Evolutionary conservation across 495 filamentous ascomycete genomes (phyloP).

Genomic region (Elaphomyces granulatus): DNA sequence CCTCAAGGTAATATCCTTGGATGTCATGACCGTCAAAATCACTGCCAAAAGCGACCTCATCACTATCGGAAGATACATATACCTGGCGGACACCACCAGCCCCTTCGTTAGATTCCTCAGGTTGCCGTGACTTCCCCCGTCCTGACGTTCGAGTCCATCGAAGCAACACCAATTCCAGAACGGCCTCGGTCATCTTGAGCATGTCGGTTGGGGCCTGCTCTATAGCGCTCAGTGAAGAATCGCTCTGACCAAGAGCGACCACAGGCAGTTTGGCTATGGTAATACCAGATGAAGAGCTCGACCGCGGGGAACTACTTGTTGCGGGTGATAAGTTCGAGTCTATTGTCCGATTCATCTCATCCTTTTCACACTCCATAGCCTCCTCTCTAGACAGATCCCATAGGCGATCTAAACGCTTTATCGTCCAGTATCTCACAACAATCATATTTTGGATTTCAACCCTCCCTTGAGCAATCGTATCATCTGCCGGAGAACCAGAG

Average conservation of each 20-base stretch:
- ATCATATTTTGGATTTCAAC: constrained; percentile 35
- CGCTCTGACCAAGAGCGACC: constrained; percentile 20
- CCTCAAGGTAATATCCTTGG: constrained; percentile 27
- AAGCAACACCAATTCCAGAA: constrained; percentile 23
- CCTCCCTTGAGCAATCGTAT: constrained; percentile 27
- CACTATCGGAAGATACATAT: constrained; percentile 10
- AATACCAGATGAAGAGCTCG: constrained; percentile 7
- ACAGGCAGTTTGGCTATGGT: constrained; percentile 17
- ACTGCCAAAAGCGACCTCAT: constrained; percentile 13
- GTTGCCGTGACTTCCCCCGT: constrained; percentile 2
- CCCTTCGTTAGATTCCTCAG: constrained; percentile 3
- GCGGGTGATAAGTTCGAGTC: constrained; percentile 8
- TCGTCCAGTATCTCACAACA: constrained; percentile 31
- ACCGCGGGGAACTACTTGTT: constrained; percentile 6
- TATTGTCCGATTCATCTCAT: constrained; percentile 18
- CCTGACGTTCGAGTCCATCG: constrained; percentile 22
- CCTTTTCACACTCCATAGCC: constrained; percentile 16
- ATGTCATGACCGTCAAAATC: constrained; percentile 15
- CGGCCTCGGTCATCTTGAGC: constrained; percentile 22
- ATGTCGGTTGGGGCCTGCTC: constrained; percentile 28
- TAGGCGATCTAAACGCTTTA: constrained; percentile 26
- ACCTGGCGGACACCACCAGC: neutral
- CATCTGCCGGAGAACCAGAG: constrained; percentile 8
- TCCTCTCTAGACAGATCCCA: constrained; percentile 28
- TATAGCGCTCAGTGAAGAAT: constrained; percentile 20